Base-by-base conservation (phyloP, 1,284 basidiomycete species). In the Pseudozyma hubeiensis region DNA sequence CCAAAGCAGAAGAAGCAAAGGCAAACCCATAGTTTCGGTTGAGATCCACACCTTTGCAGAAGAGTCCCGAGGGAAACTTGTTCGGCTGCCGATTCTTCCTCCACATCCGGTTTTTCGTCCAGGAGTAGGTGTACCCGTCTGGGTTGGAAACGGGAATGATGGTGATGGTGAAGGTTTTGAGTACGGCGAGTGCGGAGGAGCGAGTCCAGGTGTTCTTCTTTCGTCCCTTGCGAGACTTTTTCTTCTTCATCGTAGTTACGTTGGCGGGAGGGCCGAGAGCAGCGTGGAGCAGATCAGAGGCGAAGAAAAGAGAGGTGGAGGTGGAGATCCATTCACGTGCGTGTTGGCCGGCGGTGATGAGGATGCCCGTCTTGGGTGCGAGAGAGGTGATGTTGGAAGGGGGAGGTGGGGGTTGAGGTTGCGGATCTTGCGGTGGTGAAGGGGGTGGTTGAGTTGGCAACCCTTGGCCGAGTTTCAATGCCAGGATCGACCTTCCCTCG, bases 111-210 rank as follows among this genome's bases (percentile, higher is more conserved):
- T 92, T 90, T 10, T 66, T 47, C 54, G 89, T 88, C 84, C 87
- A 88, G 3, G 86, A 90, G 80, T 90, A 91, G 2, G 86, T 88
- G 79, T 93, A 93, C 0, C 93, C 93, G 78, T 95, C 93, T 7
- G 92, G 92, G 79, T 94, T 95, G 6, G 92, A 89, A 0, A 89
- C 86, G 0, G 93, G 92, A 9, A 95, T 87, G 64, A 94, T 88
- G 56, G 92, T 90, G 81, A 94, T 91, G 43, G 90, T 89, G 78
- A 90, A 90, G 35, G 86, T 79, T 14, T 89, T 85, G 13, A 93
- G 87, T 19, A 92, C 85, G 13, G 67, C 46, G 7, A 81, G 74
- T 2, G 74, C 72, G 5, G 61, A 34, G 2, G 43, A 44, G 14
- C 47, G 34, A 11, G 62, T 61, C 61, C 57, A 74, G 2, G 67